These are phyloP conservation scores for Dryas octopetala DNA, from an alignment of 306 rosid genomes.

Conservation along the genomic window DNA sequence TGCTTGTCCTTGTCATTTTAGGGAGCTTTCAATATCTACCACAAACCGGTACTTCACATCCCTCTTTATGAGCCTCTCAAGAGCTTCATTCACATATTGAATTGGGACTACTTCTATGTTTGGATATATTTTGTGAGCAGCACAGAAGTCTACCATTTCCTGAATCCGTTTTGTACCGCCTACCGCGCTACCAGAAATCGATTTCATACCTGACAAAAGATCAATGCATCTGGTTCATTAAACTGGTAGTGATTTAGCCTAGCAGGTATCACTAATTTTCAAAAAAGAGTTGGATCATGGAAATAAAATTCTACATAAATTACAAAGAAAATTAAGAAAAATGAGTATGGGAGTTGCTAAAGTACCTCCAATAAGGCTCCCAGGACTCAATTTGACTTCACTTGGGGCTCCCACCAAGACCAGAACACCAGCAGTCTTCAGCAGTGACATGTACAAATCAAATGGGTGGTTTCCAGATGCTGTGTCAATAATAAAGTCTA, in stretches of 20 bases:
- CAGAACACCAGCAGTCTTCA: conserved; percentile 66
- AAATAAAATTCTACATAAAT: background rate
- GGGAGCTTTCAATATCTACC: conserved; percentile 67
- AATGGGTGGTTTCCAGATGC: conserved; percentile 83
- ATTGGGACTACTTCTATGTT: conserved; percentile 74
- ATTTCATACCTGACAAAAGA: conserved; percentile 50
- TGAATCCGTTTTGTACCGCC: conserved; percentile 73
- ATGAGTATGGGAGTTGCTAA: background rate
- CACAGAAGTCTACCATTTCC: conserved; percentile 80
- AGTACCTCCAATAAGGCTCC: conserved; percentile 51
- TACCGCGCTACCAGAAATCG: conserved; percentile 53
- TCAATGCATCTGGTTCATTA: conserved; percentile 1
- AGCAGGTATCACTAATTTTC: background rate
- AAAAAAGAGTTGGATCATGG: no score
- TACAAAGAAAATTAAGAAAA: background rate
- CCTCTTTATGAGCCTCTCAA: conserved; percentile 62
- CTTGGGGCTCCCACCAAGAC: conserved; percentile 70
- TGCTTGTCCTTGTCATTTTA: conserved; percentile 29
- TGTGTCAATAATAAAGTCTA: conserved; percentile 74
- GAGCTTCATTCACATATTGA: conserved; percentile 71
- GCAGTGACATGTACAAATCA: conserved; percentile 65
- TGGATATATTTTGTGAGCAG: conserved; percentile 55
- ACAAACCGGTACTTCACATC: conserved; percentile 86
- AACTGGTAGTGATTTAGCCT: background rate
- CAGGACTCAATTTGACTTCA: conserved; percentile 66